Evolutionary conservation across 176 grass and related monocot species (phyloP), one percentile per base, ranked within the genome.

Genomic region (Juncus effusus): DNA sequence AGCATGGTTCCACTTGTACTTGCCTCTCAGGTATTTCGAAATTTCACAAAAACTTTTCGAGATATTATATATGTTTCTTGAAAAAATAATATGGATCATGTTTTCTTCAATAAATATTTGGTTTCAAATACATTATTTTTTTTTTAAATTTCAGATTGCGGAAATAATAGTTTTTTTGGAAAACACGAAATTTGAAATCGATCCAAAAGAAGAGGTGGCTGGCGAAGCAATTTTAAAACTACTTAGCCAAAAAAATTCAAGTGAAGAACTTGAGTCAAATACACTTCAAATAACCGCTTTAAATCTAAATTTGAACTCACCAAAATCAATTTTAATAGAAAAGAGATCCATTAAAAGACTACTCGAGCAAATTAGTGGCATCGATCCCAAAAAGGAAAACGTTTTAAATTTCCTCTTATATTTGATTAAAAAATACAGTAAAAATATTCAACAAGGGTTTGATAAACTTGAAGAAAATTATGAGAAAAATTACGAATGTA

Each of bases 1-100:
- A 70, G 47, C 70, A 64, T 77, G 73, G 66, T 83, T n/a, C 80
- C 80, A 10, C 7, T 63, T 10, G 54, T 69, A 56, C 58, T 83
- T 42, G 66, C 60, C 53, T 42, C 59, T 77, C 35, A 83, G 73
- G 80, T 83, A 69, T 49, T 77, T 77, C 9, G 3, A 16, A 42
- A 35, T 36, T 28, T 28, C 19, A 28, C 19, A 28, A 28, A 28
- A 28, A 28, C 19, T 28, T 28, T 66, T 50, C 47, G 42, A 12
- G 11, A 47, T 47, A 47, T 9, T 6, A 47, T 9, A 51, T 52
- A 38, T 71, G 56, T 71, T 71, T 28, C 54, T 55, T 54, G 49
- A 19, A 54, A 55, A 39, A 8, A 40, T 11, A 37, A 36, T 38
- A 59, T 67, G 3, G 37, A 36, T 76, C 54, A 65, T 57, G 56